phyloP scores from a whole-genome alignment of 2,329 filamentous ascomycete species.

The Sporothrix protearum region DNA sequence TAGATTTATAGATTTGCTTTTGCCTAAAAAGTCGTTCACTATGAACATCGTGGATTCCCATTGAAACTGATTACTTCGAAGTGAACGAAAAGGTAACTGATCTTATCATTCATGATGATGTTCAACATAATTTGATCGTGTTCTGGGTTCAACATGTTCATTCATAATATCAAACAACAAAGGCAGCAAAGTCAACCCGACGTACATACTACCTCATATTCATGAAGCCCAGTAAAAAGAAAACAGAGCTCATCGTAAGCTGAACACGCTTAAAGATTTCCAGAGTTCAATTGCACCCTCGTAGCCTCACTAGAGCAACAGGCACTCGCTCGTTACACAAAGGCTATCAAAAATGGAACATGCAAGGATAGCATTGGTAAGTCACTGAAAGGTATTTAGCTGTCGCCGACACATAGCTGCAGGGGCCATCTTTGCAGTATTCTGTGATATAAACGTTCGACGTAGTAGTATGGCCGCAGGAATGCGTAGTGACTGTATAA shows the following conservation, averaged over 20 bases:
- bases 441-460: background rate
- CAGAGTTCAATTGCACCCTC: background rate
- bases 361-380: background rate
- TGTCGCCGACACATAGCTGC: background rate
- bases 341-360: background rate
- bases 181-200: background rate
- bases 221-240: background rate
- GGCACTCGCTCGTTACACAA: background rate
- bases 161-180: background rate
- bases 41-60: background rate
- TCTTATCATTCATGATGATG: background rate
- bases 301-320: background rate
- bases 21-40: background rate
- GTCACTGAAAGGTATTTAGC: background rate
- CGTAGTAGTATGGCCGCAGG: background rate
- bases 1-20: no score
- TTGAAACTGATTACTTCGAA: background rate
- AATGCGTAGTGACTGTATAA: background rate
- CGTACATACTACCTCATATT: background rate
- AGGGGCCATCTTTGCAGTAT: background rate
- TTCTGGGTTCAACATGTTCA: background rate
- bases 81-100: background rate
- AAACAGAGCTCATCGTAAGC: background rate
- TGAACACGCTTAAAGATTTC: background rate
- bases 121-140: background rate